Base-by-base conservation (phyloP, 179 eudicot species). In the Heliamphora ciliata region DNA sequence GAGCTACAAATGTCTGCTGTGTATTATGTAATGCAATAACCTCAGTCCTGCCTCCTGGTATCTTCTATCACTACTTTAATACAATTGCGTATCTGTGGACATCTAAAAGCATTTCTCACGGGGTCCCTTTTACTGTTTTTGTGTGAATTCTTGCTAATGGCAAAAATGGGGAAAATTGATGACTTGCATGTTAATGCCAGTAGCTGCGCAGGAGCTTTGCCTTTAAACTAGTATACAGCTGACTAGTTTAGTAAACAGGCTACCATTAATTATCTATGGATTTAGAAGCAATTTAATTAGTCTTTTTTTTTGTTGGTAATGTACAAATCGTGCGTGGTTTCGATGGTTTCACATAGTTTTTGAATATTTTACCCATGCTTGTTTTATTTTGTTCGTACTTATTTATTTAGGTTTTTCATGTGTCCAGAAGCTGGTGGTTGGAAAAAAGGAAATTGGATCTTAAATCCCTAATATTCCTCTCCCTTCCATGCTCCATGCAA, bases 1-100 rank as follows among this genome's bases (percentile, higher is more conserved):
- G 97, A 56, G 98, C 97, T 10, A 76, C 88, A 58, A 90, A 88
- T 88, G 97, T 94, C 31, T 92, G 95, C 72, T 94, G 98, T 86
- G 97, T 97, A 64, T 56, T 94, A n/a, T 94, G 98, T 82, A 88
- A 77, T 81, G 84, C 90, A 50, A 81, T 94, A 65, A 90, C 93
- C 75, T 83, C 92, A 71, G 93, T 90, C 59, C 98, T 90, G 73
- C 87, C 92, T 76, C 82, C 87, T 78, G 94, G 94, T 91, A 87
- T 76, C 55, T 67, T 58, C 65, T 50, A 18, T 74, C 46, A 61
- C 56, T 55, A 24, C 76, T 74, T 52, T 70, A 15, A 8, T 44
- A 13, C 0, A 10, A 68, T 55, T 80, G 24, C 15, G 5, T 18
- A 44, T 54, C 40, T 2, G n/a, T 9, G 70, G 9, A 18, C 24